phyloP scores from a whole-genome alignment of 2,329 filamentous ascomycete genomes.

The Monilinia fructicola region DNA sequence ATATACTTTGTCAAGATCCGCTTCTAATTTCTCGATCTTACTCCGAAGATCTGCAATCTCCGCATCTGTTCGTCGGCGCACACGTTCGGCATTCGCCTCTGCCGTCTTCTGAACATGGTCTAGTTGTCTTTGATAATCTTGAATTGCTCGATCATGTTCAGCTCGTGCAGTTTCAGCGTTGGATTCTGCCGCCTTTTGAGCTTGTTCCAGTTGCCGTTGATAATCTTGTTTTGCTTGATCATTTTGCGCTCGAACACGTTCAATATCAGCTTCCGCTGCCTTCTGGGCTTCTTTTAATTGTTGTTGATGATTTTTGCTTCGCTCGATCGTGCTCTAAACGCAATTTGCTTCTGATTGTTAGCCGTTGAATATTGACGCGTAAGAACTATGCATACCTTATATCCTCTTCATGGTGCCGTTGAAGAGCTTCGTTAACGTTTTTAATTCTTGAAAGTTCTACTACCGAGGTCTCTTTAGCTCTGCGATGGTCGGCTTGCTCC shows the following conservation, averaged over 20 bases:
- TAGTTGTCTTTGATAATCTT: conserved; percentile 46
- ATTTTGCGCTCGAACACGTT: conserved; percentile 47
- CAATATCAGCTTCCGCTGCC: conserved; percentile 49
- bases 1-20: conserved; percentile 59
- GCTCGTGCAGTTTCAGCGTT: conserved; percentile 49
- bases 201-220: conserved; percentile 48
- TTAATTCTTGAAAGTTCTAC: conserved; percentile 51
- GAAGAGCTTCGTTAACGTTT: conserved; percentile 65
- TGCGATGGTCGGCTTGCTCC: conserved; percentile 70
- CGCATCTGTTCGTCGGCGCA: conserved; percentile 53
- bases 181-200: conserved; percentile 49
- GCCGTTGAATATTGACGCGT: conserved; percentile 1
- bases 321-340: conserved; percentile 39
- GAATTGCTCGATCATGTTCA: conserved; percentile 40
- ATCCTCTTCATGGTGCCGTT: conserved; percentile 68
- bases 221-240: conserved; percentile 34
- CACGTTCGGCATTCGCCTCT: conserved; percentile 51
- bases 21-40: conserved; percentile 60
- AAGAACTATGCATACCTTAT: conserved; percentile 47
- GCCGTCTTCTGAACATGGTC: conserved; percentile 50
- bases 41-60: conserved; percentile 63
- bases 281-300: conserved; percentile 50
- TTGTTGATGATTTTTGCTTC: conserved; percentile 42
- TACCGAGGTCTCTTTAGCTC: conserved; percentile 57
- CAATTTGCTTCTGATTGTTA: conserved; percentile 37